phyloP scores from a whole-genome alignment of 192 early-diverging fungal species.

The Cetraspora pellucida region DNA sequence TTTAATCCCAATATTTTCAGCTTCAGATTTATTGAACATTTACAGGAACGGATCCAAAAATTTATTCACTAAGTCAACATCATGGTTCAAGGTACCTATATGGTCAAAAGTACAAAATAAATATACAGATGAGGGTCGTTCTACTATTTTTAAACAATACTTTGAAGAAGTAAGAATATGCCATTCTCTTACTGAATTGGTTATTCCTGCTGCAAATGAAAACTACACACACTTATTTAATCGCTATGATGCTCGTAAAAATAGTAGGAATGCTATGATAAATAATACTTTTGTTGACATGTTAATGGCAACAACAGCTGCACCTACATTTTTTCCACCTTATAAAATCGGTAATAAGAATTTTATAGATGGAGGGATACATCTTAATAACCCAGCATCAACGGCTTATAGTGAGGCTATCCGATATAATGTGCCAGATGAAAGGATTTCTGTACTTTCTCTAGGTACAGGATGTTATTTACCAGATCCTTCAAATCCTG shows the following conservation, averaged over 20 bases:
- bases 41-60: neutral
- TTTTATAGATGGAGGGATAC: neutral
- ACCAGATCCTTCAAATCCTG: constrained; percentile 1
- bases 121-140: too few relatives aligned
- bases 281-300: neutral
- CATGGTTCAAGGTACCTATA: too few relatives aligned
- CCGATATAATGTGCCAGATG: neutral
- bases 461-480: neutral
- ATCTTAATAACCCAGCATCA: neutral
- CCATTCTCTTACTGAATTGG: neutral
- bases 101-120: too few relatives aligned
- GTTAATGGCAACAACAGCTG: constrained; percentile 11
- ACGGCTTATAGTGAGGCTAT: neutral
- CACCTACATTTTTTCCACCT: neutral
- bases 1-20: neutral
- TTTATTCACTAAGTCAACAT: neutral
- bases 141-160: neutral
- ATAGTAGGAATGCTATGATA: neutral
- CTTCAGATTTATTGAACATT: neutral
- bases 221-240: neutral
- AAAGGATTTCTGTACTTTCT: constrained; percentile 2
- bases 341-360: neutral
- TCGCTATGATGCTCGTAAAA: neutral
- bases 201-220: neutral
- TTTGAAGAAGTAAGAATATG: neutral